A percentile compares a stretch with the other conserved stretches of the same genome.
Evolutionary conservation across 2,329 filamentous ascomycete species (phyloP).

Genomic region (Colletotrichum chlorophyti): DNA sequence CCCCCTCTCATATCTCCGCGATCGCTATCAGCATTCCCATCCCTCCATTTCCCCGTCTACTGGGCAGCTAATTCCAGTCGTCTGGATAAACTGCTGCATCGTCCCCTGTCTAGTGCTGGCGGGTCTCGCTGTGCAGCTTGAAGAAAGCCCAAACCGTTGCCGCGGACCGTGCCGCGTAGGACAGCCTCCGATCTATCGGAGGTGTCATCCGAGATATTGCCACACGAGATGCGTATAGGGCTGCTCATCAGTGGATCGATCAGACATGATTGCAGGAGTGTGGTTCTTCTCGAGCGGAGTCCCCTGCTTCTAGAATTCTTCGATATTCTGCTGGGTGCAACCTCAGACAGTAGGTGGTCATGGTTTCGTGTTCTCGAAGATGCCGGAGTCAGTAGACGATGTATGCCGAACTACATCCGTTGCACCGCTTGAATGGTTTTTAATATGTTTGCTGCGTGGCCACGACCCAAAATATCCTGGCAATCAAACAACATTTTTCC

Average conservation of each 20-base stretch:
- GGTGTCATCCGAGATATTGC: slow-evolving; percentile 2
- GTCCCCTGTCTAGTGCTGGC: slow-evolving; percentile 14
- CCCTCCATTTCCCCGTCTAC: background rate
- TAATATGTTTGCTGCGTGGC: no score
- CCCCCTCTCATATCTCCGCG: background rate
- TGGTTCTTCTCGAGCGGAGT: background rate
- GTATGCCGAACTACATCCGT: no score
- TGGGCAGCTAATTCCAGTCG: background rate
- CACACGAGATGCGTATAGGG: background rate
- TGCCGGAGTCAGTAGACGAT: no score
- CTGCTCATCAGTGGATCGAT: background rate
- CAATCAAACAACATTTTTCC: no score
- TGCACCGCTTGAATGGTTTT: no score
- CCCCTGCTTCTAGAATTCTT: background rate
- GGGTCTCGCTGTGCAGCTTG: background rate
- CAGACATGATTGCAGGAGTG: background rate
- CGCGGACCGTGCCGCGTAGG: slow-evolving; percentile 17
- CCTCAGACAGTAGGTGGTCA: background rate
- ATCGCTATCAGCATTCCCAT: background rate
- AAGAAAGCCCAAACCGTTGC: background rate
- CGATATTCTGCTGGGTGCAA: background rate
- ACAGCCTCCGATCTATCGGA: slow-evolving; percentile 3
- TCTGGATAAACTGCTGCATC: slow-evolving; percentile 12
- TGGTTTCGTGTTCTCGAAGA: no score
- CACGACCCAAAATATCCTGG: no score